Base-by-base conservation (phyloP, 2,329 filamentous ascomycete species). In the Trichoderma endophyticum region DNA sequence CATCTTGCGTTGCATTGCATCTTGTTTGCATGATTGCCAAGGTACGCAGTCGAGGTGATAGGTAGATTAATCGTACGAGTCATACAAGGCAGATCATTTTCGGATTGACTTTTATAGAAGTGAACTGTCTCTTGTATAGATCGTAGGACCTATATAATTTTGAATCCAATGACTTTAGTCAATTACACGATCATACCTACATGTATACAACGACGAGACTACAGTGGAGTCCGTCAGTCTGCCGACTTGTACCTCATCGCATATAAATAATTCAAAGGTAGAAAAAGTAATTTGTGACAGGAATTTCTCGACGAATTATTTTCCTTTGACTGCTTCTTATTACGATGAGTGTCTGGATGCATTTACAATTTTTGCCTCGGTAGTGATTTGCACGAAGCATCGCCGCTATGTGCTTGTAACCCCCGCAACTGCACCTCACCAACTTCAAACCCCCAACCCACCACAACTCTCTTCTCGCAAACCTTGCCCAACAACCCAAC, bases 141-240 rank as follows among this genome's bases (percentile, higher is more conserved):
- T 2, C 11, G 0, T 0, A 24, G 0, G n/a, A 14, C 3, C 4
- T 14, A 14, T 3, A 24, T 51, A 2, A 14, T 24, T 7, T 1
- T 21, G 43, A 3, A 51, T 3, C 11, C n/a, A 51, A 21, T 21
- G 9, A 11, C 43, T 51, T 51, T 12, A 0, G n/a, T 51, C 43
- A 51, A 51, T 12, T 24, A 3, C 43, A 51, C 9, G 43, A n/a
- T 51, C 43, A 21, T 48, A 36, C 4, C 34, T 36, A 3, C 14
- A 34, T 34, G 11, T 34, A 18, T 5, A 48, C 7, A n/a, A 5
- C 43, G 18, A 48, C 8, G 5, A n/a, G 14, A 4, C 15, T 2
- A 48, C 18, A 4, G 15, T 43, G 39, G 7, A 9, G 39, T 48
- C 18, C 18, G 8, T n/a, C 18, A 48, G n/a, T 21, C 43, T 21